These are phyloP conservation scores for Globisporangium takayamanum DNA, from an alignment of 352 stramenopile species.

Conservation along the genomic window DNA sequence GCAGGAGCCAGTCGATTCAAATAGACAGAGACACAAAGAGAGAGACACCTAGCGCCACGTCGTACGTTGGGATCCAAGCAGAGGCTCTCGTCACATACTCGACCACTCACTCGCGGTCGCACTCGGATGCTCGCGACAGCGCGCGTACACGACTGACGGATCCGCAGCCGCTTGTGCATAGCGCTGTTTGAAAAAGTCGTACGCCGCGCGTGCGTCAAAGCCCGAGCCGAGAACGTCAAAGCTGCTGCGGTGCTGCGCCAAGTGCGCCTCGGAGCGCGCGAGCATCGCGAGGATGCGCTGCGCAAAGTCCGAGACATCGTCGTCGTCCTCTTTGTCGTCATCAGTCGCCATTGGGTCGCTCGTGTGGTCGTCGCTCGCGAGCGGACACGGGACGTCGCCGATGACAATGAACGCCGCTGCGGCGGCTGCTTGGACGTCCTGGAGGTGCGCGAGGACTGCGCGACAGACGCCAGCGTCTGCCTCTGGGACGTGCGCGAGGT, in stretches of 20 bases:
- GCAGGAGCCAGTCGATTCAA: background rate
- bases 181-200: conserved; percentile 56
- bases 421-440: conserved; percentile 26
- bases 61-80: background rate
- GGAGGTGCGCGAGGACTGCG: conserved; percentile 45
- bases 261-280: conserved; percentile 33
- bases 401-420: conserved; percentile 39
- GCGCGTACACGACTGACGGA: conserved; percentile 17
- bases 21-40: background rate
- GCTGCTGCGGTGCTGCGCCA: conserved; percentile 30
- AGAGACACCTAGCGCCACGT: background rate
- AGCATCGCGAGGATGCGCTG: conserved; percentile 48
- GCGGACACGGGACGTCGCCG: conserved; percentile 47
- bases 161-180: conserved; percentile 14
- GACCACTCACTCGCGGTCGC: background rate
- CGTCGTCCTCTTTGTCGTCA: background rate
- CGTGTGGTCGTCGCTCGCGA: conserved; percentile 14
- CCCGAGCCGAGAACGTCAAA: conserved; percentile 38
- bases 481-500: conserved; percentile 25
- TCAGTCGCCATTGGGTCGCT: background rate
- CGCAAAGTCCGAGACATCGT: conserved; percentile 37
- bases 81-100: too few relatives aligned
- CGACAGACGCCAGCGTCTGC: conserved; percentile 45
- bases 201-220: conserved; percentile 49
- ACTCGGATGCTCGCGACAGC: conserved; percentile 10